These are phyloP conservation scores for Botryotinia narcissicola DNA, from an alignment of 2,329 filamentous ascomycete genomes.

Conservation along the genomic window DNA sequence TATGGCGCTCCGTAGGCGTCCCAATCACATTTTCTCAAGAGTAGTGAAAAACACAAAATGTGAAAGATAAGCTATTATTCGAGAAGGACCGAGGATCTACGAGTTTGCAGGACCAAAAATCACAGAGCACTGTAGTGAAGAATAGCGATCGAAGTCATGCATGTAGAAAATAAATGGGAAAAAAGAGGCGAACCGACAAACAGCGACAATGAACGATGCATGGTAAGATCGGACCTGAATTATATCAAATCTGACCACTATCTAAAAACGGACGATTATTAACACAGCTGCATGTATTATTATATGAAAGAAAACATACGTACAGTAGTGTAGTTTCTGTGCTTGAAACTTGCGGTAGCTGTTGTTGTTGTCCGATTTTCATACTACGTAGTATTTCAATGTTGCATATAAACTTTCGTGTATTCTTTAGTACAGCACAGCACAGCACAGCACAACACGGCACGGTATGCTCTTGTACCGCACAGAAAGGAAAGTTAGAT, in stretches of 20 bases:
- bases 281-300: neutral
- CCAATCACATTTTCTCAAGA: neutral
- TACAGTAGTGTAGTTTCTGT: neutral
- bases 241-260: neutral
- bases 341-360: neutral
- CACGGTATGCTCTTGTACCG: neutral
- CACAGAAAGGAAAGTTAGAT: conserved; percentile 3
- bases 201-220: neutral
- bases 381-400: conserved; percentile 17
- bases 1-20: neutral
- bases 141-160: conserved; percentile 6
- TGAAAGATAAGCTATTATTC: neutral
- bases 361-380: neutral
- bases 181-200: conserved; percentile 5
- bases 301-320: neutral
- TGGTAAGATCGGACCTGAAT: conserved; percentile 1
- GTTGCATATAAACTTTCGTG: conserved; percentile 13
- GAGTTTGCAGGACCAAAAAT: neutral
- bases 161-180: conserved; percentile 6
- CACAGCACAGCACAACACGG: neutral
- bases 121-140: neutral
- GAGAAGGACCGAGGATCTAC: conserved; percentile 1
- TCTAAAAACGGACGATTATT: neutral
- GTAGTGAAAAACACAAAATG: neutral
- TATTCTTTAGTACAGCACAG: neutral